Evolutionary conservation across 2,329 filamentous ascomycete species (phyloP).

Genomic region (Cucurbitaria berberidis): DNA sequence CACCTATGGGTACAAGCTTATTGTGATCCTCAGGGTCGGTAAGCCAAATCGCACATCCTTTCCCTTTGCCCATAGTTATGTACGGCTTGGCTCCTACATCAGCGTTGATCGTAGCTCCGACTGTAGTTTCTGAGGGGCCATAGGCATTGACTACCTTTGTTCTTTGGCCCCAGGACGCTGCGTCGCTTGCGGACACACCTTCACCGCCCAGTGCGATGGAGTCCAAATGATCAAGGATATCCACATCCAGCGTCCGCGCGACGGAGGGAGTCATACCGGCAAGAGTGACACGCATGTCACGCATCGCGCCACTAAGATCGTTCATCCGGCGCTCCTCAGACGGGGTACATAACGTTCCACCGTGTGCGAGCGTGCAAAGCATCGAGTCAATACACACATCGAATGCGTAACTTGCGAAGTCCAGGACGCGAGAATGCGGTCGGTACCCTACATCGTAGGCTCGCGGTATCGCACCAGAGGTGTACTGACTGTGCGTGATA

Average conservation of each 20-base stretch:
- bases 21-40: slow-evolving; percentile 50
- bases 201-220: slow-evolving; percentile 52
- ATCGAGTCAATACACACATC: slow-evolving; percentile 47
- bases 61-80: slow-evolving; percentile 48
- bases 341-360: slow-evolving; percentile 45
- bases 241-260: slow-evolving; percentile 45
- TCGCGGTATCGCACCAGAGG: slow-evolving; percentile 44
- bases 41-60: slow-evolving; percentile 49
- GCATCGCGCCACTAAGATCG: slow-evolving; percentile 52
- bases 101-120: slow-evolving; percentile 43
- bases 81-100: slow-evolving; percentile 38
- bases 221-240: slow-evolving; percentile 51
- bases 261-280: slow-evolving; percentile 48
- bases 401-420: slow-evolving; percentile 49
- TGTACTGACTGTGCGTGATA: slow-evolving; percentile 44
- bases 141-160: slow-evolving; percentile 46
- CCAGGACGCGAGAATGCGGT: slow-evolving; percentile 41
- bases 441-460: slow-evolving; percentile 43
- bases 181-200: slow-evolving; percentile 42
- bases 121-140: slow-evolving; percentile 46
- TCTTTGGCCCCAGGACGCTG: slow-evolving; percentile 53
- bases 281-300: slow-evolving; percentile 42
- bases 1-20: slow-evolving; percentile 48
- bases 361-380: slow-evolving; percentile 42
- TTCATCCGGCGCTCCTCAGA: slow-evolving; percentile 57